phyloP scores from a whole-genome alignment of 176 grass and related monocot genomes.

The Juncus inflexus region DNA sequence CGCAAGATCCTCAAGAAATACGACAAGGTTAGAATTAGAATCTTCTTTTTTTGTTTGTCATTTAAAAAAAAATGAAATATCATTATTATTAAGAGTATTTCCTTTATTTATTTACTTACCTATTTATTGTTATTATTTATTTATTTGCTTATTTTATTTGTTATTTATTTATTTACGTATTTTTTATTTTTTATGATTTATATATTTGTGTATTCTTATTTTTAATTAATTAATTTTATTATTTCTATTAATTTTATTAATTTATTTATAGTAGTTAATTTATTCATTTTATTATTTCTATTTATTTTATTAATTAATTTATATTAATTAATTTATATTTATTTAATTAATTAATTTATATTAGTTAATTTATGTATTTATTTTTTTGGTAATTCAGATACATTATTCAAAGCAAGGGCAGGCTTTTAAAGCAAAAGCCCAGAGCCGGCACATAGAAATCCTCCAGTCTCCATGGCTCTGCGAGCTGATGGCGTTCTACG shows the following conservation, averaged over 20 bases:
- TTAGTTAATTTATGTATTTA: too few species aligned
- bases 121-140: too few species aligned
- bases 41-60: not conserved
- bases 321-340: not conserved
- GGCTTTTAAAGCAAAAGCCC: conserved; percentile 78
- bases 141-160: too few species aligned
- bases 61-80: too few species aligned
- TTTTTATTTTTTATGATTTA: too few species aligned
- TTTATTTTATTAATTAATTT: not conserved
- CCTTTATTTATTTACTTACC: too few species aligned
- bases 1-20: conserved; percentile 94
- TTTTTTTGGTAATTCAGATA: conserved; percentile 43
- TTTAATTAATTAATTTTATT: too few species aligned
- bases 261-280: not conserved
- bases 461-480: conserved; percentile 88
- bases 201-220: too few species aligned
- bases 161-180: too few species aligned
- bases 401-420: conserved; percentile 94
- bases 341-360: too few species aligned
- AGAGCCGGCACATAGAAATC: conserved; percentile 85
- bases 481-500: conserved; percentile 85
- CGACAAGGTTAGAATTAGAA: conserved; percentile 51
- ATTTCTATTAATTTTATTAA: too few species aligned
- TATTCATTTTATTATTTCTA: not conserved
- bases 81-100: too few species aligned